A percentile compares a stretch with the other conserved stretches of the same genome.
These are phyloP conservation scores for Stentor coeruleus DNA, from an alignment of 73 alveolate species.

Conservation along the genomic window DNA sequence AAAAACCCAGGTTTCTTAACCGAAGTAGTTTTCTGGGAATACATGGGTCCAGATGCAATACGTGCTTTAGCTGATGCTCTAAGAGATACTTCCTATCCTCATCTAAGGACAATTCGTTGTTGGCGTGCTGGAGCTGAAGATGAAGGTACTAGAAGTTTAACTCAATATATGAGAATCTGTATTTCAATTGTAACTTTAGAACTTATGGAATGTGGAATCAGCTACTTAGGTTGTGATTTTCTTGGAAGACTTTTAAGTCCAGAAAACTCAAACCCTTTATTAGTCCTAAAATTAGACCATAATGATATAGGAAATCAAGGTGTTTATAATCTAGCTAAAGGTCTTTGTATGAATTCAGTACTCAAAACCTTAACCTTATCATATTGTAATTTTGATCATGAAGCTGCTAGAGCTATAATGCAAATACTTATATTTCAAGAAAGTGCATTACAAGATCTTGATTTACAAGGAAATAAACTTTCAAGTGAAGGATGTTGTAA, in stretches of 20 bases:
- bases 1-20: neutral
- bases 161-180: neutral
- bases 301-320: conserved; percentile 51
- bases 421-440: conserved; percentile 40
- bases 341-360: conserved; percentile 39
- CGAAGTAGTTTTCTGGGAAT: conserved; percentile 2
- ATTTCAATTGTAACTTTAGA: neutral
- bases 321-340: conserved; percentile 37
- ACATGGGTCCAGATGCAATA: neutral
- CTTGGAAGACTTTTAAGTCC: conserved; percentile 24
- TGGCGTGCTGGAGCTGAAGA: neutral
- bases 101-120: neutral
- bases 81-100: conserved; percentile 2
- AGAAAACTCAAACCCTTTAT: neutral
- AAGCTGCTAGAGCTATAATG: conserved; percentile 39
- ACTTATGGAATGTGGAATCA: neutral
- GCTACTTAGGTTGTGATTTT: neutral
- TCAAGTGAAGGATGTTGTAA: conserved; percentile 41
- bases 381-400: conserved; percentile 45
- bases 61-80: conserved; percentile 22
- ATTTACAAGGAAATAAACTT: conserved; percentile 46
- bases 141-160: neutral
- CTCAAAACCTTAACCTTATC: conserved; percentile 35
- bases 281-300: conserved; percentile 42
- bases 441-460: conserved; percentile 42